Conservation (phyloP, 352 stramenopile genomes). For the Phytophthora meadii region DNA sequence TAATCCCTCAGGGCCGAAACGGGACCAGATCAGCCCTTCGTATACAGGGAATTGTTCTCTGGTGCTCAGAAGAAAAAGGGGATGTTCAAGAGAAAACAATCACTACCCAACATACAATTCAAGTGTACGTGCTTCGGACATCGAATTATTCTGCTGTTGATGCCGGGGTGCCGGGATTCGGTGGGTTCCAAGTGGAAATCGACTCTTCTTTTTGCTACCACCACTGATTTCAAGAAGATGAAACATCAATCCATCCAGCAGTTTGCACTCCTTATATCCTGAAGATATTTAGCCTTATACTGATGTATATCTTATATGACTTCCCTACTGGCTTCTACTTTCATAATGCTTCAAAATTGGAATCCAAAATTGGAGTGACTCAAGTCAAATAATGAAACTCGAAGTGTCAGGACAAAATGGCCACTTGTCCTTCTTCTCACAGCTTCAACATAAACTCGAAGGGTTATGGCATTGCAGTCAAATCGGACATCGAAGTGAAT, state of each 20-base stretch:
- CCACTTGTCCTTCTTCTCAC: neutral
- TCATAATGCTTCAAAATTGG: too few species aligned
- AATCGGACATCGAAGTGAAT: constrained; percentile 16
- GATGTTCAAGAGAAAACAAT: constrained; percentile 23
- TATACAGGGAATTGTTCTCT: constrained; percentile 32
- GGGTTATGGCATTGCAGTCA: neutral
- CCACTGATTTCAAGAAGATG: too few species aligned
- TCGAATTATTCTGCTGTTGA: constrained; percentile 42
- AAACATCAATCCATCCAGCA: too few species aligned
- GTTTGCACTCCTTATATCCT: too few species aligned
- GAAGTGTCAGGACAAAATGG: neutral
- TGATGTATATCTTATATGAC: too few species aligned
- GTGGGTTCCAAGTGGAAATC: constrained; percentile 46
- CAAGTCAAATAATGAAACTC: neutral
- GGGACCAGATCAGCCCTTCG: too few species aligned
- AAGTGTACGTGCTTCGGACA: constrained; percentile 39
- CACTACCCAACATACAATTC: constrained; percentile 25
- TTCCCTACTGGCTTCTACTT: too few species aligned
- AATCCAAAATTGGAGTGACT: too few species aligned
- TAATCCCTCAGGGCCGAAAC: too few species aligned
- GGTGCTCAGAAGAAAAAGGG: constrained; percentile 26
- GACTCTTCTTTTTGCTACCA: too few species aligned
- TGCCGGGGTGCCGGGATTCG: constrained; percentile 36
- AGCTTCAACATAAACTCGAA: neutral
- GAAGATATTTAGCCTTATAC: too few species aligned